phyloP scores from a whole-genome alignment of 1,284 basidiomycete species.

The Boletus chippewaensis region DNA sequence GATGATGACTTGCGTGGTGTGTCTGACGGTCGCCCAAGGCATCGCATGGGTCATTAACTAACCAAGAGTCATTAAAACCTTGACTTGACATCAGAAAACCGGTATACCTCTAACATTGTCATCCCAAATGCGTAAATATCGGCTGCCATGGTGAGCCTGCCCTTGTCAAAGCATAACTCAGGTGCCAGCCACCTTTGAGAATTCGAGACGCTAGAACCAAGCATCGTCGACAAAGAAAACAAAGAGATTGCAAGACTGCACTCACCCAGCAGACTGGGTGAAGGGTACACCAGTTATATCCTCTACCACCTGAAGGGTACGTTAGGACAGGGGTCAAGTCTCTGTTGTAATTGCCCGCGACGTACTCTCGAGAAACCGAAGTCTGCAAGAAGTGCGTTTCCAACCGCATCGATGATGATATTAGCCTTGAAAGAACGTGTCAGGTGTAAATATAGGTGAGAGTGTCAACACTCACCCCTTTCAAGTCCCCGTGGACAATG shows the following conservation, averaged over 20 bases:
- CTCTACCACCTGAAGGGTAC: constrained; percentile 41
- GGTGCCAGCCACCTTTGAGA: constrained; percentile 49
- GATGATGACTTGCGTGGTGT: constrained; percentile 45
- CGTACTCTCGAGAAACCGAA: constrained; percentile 50
- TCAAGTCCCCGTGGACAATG: constrained; percentile 50
- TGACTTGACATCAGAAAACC: neutral
- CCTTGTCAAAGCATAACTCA: constrained; percentile 46
- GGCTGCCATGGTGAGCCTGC: constrained; percentile 40
- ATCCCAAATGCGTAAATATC: constrained; percentile 52
- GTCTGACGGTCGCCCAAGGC: constrained; percentile 42
- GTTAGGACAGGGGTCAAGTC: constrained; percentile 1
- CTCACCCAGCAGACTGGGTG: constrained; percentile 45
- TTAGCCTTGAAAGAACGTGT: constrained; percentile 36
- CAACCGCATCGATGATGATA: constrained; percentile 42
- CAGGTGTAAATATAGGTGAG: neutral
- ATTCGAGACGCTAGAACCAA: constrained; percentile 28
- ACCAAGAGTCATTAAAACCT: neutral
- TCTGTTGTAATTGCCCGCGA: neutral
- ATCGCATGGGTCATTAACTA: constrained; percentile 47
- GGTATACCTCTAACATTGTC: constrained; percentile 47
- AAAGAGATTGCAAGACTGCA: neutral
- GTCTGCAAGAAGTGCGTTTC: constrained; percentile 48
- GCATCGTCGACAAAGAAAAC: neutral
- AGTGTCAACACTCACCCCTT: constrained; percentile 35
- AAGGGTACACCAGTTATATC: constrained; percentile 47